Conservation (phyloP, 805 yeast species). For the Sugiyamaella americana region DNA sequence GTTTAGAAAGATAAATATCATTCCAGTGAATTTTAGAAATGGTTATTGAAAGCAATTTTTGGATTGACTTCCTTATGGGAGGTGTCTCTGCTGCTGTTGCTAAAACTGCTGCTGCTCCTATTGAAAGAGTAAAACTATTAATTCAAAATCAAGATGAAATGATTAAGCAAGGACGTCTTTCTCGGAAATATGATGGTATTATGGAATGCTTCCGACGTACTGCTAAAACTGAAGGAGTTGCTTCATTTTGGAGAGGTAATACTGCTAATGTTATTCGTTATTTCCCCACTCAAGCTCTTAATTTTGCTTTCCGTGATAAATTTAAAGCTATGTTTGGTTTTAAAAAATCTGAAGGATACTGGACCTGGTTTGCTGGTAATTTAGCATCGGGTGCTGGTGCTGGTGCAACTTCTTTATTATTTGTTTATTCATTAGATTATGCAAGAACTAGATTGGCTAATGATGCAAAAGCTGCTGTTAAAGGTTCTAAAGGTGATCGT, state of each 20-base stretch:
- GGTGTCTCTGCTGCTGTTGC: constrained; percentile 99
- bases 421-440: constrained; percentile 94
- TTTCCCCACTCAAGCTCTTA: constrained; percentile 99
- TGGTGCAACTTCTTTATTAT: constrained; percentile 90
- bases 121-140: constrained; percentile 92
- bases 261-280: constrained; percentile 98
- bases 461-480: constrained; percentile 79
- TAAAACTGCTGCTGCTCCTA: constrained; percentile 97
- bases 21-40: too few species aligned
- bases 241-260: constrained; percentile 99
- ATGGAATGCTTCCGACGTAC: constrained; percentile 92
- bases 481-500: constrained; percentile 75
- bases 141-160: constrained; percentile 98
- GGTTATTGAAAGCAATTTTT: too few species aligned
- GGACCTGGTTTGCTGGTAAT: constrained; percentile 95
- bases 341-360: constrained; percentile 93
- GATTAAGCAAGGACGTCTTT: constrained; percentile 95
- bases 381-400: constrained; percentile 98
- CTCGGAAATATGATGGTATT: constrained; percentile 83
- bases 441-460: constrained; percentile 99
- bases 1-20: too few species aligned
- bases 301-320: constrained; percentile 98
- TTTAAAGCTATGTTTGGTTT: constrained; percentile 93
- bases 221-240: constrained; percentile 85
- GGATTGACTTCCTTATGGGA: constrained; percentile 55